Evolutionary conservation across 345 rosid species (phyloP).

Genomic region (Viola odorata): DNA sequence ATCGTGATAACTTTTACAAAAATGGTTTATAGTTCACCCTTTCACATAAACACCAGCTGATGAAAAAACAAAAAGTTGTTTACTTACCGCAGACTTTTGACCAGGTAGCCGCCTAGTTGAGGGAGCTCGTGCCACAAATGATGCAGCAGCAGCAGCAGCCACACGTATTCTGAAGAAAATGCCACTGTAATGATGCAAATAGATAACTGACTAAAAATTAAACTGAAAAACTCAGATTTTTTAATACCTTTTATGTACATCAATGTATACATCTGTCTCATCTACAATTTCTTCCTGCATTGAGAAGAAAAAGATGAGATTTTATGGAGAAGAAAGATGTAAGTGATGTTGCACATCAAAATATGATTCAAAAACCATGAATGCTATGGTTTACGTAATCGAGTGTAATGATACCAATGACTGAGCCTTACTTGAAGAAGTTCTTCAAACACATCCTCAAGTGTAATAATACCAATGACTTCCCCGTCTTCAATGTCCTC

Average conservation of each 20-base stretch:
- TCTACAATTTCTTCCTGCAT: conserved; percentile 77
- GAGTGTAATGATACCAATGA: no score
- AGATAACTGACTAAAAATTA: neutral
- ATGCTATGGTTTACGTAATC: no score
- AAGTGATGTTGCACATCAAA: no score
- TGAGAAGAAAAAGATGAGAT: neutral
- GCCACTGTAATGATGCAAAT: neutral
- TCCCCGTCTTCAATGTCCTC: conserved; percentile 27
- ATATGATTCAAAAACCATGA: no score
- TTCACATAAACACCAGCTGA: neutral
- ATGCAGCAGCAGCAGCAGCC: conserved; percentile 61
- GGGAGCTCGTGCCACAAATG: conserved; percentile 46
- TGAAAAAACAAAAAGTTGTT: neutral
- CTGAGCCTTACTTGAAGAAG: conserved; percentile 23
- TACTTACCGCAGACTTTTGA: conserved; percentile 36
- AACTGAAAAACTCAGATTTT: neutral
- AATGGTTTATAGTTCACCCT: no score
- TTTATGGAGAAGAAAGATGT: no score
- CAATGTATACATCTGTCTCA: conserved; percentile 68
- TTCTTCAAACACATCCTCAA: conserved; percentile 31
- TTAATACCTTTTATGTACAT: conserved; percentile 70
- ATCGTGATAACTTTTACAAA: no score
- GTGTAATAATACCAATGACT: conserved; percentile 29
- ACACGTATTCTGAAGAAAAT: conserved; percentile 49
- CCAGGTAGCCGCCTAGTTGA: conserved; percentile 32